Evolutionary conservation across 1,284 basidiomycete genomes (phyloP), one percentile per base, ranked within the genome.

Genomic region (Stereum hirsutum): DNA sequence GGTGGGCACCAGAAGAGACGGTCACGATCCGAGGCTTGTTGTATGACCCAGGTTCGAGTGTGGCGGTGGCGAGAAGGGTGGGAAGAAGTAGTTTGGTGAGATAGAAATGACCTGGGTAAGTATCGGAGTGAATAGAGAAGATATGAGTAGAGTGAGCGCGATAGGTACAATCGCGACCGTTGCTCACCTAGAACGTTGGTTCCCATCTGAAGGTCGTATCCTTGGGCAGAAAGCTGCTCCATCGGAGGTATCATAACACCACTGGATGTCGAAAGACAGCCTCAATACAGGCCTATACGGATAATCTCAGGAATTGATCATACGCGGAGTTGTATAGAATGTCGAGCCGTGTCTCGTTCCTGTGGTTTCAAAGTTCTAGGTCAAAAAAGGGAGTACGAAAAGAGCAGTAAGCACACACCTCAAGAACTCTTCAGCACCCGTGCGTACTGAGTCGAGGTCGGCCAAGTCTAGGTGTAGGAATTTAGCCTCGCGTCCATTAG

Each of bases 141-240:
- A 27, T 31, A 27, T 19, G 11, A 31, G 32, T 38, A 35, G 35
- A 25, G 14, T 11, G 20, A 36, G 12, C 15, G 15, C 2, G 17
- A 21, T 30, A 30, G n/a, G 8, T 8, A 30, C 8, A 8, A 30
- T 8, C n/a, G 28, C 28, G n/a, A n/a, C n/a, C n/a, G n/a, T 40
- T 37, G 3, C 14, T 30, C n/a, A 44, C 51, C 68, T 53, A 80
- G 55, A 26, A 69, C 65, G 53, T 81, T 82, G 7, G 74, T 78
- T 1, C 78, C 80, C 43, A 78, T 78, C 51, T 78, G 75, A 4
- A 78, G 54, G 36, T 81, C 75, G 52, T 75, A 77, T 2, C 74
- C 75, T 45, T 83, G 70, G 17, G 59, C 57, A 1, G 78, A 78
- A 28, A 68, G 46, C 43, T 58, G 46, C 5, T 71, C 65, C 6